These are phyloP conservation scores for Neurospora intermedia DNA, from an alignment of 495 filamentous ascomycete species.

Conservation along the genomic window DNA sequence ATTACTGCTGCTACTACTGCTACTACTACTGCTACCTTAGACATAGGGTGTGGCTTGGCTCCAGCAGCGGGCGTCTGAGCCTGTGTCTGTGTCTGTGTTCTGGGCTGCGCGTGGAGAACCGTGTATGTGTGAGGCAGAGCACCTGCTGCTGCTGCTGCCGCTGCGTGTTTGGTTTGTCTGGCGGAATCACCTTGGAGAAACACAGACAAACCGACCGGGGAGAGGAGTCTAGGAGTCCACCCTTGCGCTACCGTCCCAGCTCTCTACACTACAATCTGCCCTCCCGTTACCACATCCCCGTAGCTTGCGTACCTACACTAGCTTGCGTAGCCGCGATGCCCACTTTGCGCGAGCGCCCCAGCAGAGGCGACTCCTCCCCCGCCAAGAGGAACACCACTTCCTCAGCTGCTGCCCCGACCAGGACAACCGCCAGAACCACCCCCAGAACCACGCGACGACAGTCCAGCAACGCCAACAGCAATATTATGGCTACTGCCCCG, in stretches of 20 bases:
- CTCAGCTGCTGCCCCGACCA: background rate
- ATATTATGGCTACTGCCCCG: conserved; percentile 10
- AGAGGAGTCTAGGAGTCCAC: background rate
- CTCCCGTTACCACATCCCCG: background rate
- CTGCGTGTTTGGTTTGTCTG: background rate
- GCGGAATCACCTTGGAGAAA: background rate
- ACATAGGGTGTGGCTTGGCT: background rate
- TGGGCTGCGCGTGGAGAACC: background rate
- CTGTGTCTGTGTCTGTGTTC: background rate
- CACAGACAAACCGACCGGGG: background rate
- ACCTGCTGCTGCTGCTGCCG: background rate
- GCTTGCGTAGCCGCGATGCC: conserved; percentile 17
- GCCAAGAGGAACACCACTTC: conserved; percentile 16
- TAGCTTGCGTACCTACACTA: background rate
- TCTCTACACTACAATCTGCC: background rate
- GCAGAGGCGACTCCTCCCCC: conserved; percentile 23
- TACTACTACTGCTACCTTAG: no score
- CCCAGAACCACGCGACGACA: conserved; percentile 12
- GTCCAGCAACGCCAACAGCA: background rate
- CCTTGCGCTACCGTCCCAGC: background rate
- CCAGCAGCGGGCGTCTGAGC: background rate
- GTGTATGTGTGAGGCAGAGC: background rate
- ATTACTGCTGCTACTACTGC: background rate
- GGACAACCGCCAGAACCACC: conserved; percentile 5
- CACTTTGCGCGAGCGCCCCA: conserved; percentile 26